phyloP scores from a whole-genome alignment of 2,329 filamentous ascomycete species.

The Aspergillus sp. region DNA sequence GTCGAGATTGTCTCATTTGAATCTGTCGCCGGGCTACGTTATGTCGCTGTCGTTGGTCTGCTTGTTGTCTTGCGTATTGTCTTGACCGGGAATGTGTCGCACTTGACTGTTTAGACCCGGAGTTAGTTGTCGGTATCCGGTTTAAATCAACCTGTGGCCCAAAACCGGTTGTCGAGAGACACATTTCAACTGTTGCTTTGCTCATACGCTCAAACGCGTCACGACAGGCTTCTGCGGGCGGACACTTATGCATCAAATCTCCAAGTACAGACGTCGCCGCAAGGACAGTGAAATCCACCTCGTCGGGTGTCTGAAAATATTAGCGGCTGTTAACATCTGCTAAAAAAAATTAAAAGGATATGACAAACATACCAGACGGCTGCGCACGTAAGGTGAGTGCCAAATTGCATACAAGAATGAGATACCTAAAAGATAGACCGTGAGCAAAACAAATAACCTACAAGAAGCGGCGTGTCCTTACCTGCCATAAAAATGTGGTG shows the following conservation, averaged over 20 bases:
- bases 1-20: conserved; percentile 42
- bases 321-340: not conserved
- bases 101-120: conserved; percentile 16
- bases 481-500: conserved; percentile 98
- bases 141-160: conserved; percentile 49
- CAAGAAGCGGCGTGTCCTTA: conserved; percentile 34
- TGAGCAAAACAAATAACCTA: conserved; percentile 4
- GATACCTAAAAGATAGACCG: conserved; percentile 53
- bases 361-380: conserved; percentile 67
- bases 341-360: not conserved
- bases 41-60: conserved; percentile 25
- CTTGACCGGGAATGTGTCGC: conserved; percentile 12
- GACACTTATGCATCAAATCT: conserved; percentile 91
- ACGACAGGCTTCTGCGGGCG: conserved; percentile 88
- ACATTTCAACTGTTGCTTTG: conserved; percentile 94
- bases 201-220: conserved; percentile 95
- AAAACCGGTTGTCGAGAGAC: conserved; percentile 81
- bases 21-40: conserved; percentile 31
- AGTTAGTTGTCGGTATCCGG: conserved; percentile 18
- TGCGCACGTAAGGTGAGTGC: conserved; percentile 88
- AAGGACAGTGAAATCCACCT: conserved; percentile 95
- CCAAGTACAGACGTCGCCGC: conserved; percentile 89
- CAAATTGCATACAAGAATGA: conserved; percentile 97
- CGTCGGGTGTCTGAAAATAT: conserved; percentile 69
- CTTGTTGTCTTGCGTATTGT: conserved; percentile 10